A percentile compares a stretch with the other conserved stretches of the same genome.
Conservation (phyloP, 768 basidiomycete species). For the Phanerochaete carnosa region DNA sequence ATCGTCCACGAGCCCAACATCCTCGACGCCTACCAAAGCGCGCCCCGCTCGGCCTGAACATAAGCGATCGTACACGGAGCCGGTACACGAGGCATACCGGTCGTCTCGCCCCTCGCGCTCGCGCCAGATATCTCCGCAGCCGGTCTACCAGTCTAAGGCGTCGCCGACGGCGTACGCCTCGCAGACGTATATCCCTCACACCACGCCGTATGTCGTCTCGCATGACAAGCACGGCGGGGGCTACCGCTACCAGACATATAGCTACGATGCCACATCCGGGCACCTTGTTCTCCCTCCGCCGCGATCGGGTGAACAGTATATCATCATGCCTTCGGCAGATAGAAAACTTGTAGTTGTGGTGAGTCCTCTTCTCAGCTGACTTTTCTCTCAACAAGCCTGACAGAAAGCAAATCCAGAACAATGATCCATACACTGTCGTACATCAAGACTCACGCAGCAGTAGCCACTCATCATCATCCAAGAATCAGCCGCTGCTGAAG, state of each 20-base stretch:
- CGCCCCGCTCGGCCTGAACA: conserved; percentile 4
- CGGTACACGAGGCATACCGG: neutral
- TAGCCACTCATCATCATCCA: conserved; percentile 11
- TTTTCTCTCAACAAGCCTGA: neutral
- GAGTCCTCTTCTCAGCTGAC: neutral
- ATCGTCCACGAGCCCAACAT: conserved; percentile 14
- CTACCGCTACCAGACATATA: neutral
- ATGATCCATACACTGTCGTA: neutral
- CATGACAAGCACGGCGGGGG: neutral
- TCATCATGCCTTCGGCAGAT: conserved; percentile 24
- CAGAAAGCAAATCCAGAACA: neutral
- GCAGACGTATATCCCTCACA: neutral
- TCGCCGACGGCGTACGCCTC: neutral
- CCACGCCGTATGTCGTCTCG: neutral
- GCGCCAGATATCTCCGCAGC: neutral
- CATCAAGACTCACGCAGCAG: neutral
- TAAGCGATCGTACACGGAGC: conserved; percentile 7
- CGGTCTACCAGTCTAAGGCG: neutral
- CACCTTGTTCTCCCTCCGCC: conserved; percentile 22
- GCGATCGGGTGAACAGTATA: conserved; percentile 22
- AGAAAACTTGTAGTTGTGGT: conserved; percentile 18
- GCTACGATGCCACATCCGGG: neutral
- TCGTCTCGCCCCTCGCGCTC: neutral
- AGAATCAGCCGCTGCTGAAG: conserved; percentile 19
- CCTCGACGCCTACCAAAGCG: conserved; percentile 4